Evolutionary conservation across 2,329 filamentous ascomycete species (phyloP).

Genomic region (Byssochlamys sp.): DNA sequence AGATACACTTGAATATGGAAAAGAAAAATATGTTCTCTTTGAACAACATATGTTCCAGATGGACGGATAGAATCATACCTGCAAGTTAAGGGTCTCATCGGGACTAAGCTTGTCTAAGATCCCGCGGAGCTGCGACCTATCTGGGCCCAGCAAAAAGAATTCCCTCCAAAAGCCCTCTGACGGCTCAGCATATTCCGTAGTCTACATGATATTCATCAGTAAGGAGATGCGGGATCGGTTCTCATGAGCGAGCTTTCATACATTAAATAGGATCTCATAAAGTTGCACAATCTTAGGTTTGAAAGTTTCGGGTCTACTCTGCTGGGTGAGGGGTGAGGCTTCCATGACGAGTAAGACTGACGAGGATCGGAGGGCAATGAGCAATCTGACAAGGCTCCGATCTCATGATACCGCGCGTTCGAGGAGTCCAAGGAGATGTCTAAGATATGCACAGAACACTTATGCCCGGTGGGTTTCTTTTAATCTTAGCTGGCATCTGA

Average conservation of each 20-base stretch:
- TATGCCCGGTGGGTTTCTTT: background rate
- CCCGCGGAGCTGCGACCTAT: conserved; percentile 56
- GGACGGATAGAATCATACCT: conserved; percentile 38
- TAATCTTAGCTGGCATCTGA: background rate
- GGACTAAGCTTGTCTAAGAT: conserved; percentile 63
- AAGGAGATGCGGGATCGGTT: conserved; percentile 3
- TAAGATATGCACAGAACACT: background rate
- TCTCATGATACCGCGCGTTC: conserved; percentile 10
- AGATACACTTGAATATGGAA: background rate
- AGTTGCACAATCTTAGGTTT: conserved; percentile 88
- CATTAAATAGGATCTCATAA: conserved; percentile 70
- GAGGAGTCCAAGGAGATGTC: background rate
- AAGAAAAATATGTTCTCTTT: background rate
- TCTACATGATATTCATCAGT: conserved; percentile 35
- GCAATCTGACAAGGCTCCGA: conserved; percentile 12
- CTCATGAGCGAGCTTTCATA: conserved; percentile 20
- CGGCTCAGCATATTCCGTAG: conserved; percentile 58
- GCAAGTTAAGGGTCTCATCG: conserved; percentile 65
- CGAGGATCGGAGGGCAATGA: conserved; percentile 2
- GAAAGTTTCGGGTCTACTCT: conserved; percentile 79
- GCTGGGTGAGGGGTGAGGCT: conserved; percentile 83
- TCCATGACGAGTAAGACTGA: conserved; percentile 51
- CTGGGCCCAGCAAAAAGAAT: conserved; percentile 82
- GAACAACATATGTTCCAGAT: background rate
- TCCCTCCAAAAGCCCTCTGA: conserved; percentile 91